Evolutionary conservation across 345 rosid genomes (phyloP).

Genomic region (Pistacia integerrima): DNA sequence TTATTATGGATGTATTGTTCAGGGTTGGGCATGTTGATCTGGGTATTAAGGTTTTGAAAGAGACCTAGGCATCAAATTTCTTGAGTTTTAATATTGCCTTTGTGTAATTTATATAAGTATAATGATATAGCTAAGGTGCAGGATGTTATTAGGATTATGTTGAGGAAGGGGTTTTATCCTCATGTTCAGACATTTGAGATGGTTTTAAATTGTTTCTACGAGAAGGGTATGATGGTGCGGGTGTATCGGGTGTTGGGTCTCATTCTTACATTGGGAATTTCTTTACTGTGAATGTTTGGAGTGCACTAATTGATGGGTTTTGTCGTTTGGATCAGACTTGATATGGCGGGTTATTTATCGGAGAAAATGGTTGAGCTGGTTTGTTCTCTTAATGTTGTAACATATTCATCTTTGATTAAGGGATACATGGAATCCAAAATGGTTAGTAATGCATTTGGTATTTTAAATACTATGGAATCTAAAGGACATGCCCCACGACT

Average conservation of each 20-base stretch:
- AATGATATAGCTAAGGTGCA: too few relatives aligned
- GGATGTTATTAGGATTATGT: slow-evolving; percentile 53
- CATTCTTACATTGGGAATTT: too few relatives aligned
- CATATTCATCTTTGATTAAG: slow-evolving; percentile 63
- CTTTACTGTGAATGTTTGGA: too few relatives aligned
- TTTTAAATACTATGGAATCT: slow-evolving; percentile 44
- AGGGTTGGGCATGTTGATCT: slow-evolving; percentile 34
- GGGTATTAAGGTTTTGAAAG: slow-evolving; percentile 48
- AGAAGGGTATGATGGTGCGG: slow-evolving; percentile 37
- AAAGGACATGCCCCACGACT: slow-evolving; percentile 53
- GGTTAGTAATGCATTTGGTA: slow-evolving; percentile 43
- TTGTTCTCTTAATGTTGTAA: slow-evolving; percentile 59
- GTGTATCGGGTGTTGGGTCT: too few relatives aligned
- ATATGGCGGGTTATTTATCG: too few relatives aligned
- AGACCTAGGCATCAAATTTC: slow-evolving; percentile 48
- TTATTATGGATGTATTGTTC: slow-evolving; percentile 64
- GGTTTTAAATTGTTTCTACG: slow-evolving; percentile 54
- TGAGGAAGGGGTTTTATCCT: slow-evolving; percentile 60
- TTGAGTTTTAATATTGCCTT: slow-evolving; percentile 63
- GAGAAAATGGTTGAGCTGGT: slow-evolving; percentile 60
- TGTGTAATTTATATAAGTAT: too few relatives aligned
- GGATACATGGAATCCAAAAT: slow-evolving; percentile 52
- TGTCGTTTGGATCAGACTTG: too few relatives aligned
- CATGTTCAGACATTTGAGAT: slow-evolving; percentile 51
- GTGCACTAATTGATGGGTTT: too few relatives aligned